A percentile compares a stretch with the other conserved stretches of the same genome.
Evolutionary conservation across 768 basidiomycete species (phyloP).

Genomic region (Pisolithus marmoratus): DNA sequence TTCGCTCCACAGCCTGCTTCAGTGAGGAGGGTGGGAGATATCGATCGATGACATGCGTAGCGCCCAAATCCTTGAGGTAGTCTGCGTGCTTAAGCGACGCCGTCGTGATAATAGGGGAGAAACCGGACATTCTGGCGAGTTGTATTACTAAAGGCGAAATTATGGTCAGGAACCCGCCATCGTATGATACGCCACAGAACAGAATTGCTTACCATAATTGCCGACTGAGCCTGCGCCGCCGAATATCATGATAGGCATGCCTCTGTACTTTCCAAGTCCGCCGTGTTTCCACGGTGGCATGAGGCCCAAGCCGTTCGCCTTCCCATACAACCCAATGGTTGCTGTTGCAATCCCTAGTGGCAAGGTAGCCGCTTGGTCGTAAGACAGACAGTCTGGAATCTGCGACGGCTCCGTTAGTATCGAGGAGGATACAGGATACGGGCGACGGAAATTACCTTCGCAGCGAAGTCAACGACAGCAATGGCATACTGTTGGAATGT

Average conservation of each 20-base stretch:
- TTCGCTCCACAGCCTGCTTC: slow-evolving; percentile 31
- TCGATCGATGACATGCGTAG: slow-evolving; percentile 32
- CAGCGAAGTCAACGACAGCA: slow-evolving; percentile 32
- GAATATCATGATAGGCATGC: slow-evolving; percentile 40
- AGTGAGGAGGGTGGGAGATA: slow-evolving; percentile 23
- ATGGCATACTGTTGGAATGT: slow-evolving; percentile 44
- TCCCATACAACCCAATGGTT: slow-evolving; percentile 43
- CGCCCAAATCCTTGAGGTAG: slow-evolving; percentile 29
- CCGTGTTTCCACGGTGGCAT: slow-evolving; percentile 32
- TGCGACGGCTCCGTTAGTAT: slow-evolving; percentile 15
- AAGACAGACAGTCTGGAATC: slow-evolving; percentile 43
- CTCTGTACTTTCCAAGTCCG: slow-evolving; percentile 36
- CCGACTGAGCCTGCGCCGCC: slow-evolving; percentile 47
- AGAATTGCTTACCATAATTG: slow-evolving; percentile 36
- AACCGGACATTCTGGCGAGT: slow-evolving; percentile 36
- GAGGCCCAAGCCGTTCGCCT: slow-evolving; percentile 37
- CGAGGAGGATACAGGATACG: neutral
- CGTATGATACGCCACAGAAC: slow-evolving; percentile 3
- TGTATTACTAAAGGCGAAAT: slow-evolving; percentile 28
- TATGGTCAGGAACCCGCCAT: slow-evolving; percentile 8
- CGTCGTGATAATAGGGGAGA: slow-evolving; percentile 30
- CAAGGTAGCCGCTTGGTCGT: slow-evolving; percentile 44
- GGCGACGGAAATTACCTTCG: slow-evolving; percentile 29
- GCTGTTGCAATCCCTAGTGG: slow-evolving; percentile 46
- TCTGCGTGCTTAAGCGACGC: slow-evolving; percentile 32